Base-by-base conservation (phyloP, 2,329 filamentous ascomycete species). In the Neofusicoccum ribis region DNA sequence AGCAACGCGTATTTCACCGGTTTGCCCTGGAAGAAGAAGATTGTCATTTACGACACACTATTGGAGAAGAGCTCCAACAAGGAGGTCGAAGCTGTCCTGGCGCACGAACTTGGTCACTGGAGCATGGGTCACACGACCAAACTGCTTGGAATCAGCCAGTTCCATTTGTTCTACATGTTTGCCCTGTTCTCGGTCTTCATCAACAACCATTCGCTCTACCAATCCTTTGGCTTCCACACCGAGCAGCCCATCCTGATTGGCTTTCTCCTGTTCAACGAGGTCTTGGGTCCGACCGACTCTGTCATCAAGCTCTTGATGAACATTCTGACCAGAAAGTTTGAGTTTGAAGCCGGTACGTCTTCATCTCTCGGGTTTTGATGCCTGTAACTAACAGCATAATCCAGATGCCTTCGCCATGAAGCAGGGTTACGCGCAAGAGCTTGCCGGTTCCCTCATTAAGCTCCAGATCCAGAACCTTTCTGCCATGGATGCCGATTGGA, bases 1-100 rank as follows among this genome's bases (percentile, higher is more conserved):
- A 93, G 90, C 81, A 96, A 96, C 74, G 91, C 92, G 20, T 96
- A 96, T 80, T 99, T 99, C 82, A 97, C 96, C 72, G 95, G 95
- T 67, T 86, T 99, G 64, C 95, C 95, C 47, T 99, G 94, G 93
- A 97, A 97, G 86, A 98, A 98, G 86, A 96, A 98, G 83, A 99
- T 99, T 82, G 95, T 99, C 74, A 96, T 99, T 75, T 99, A 97
- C 77, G 95, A 99, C 77, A 99, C 96, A 5, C 82, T 99, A 68
- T 93, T 99, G 68, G 94, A 97, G 80, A 97, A 98, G 86, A 95
- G 91, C 77, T 88, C 93, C 68, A 89, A 91, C 3, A 86, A 95
- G 74, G 95, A 99, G 79, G 93, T 99, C 46, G 92, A 97, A 66
- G 94, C 95, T 69, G 93, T 99, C 62, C 83, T 99, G 63, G 93